Base-by-base conservation (phyloP, 2,329 filamentous ascomycete species). In the Beauveria scarabaeidicola region DNA sequence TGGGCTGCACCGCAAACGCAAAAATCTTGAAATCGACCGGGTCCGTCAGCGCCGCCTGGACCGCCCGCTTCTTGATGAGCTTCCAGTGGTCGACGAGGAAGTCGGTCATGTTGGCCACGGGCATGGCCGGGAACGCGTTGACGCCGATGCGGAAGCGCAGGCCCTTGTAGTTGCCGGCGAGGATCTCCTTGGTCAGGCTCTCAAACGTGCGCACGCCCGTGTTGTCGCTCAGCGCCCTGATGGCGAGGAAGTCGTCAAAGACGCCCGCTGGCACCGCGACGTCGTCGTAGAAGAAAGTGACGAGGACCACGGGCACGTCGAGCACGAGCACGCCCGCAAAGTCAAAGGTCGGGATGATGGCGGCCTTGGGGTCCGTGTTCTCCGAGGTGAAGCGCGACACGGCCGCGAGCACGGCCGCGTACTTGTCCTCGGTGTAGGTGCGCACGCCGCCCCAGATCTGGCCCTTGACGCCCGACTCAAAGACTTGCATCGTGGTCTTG, bases 221-320 rank as follows among this genome's bases (percentile, higher is more conserved):
- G 19, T 70, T 77, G 65, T 82, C 78, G 23, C 74, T 66, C 0
- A 72, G 61, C 1, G 75, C 74, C 1, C 69, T 66, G 51, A 82
- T 73, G 43, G 73, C 72, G 2, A 78, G 77, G 68, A 87, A 87
- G 60, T 78, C 78, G 60, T 78, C 74, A 61, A 88, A 87, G 2
- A 81, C 75, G 5, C 73, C 78, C 1, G 72, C 66, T 0, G 84
- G 83, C 0, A 78, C 78, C 54, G 71, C 69, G 0, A 77, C 75
- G 1, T 81, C 84, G 67, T 87, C 81, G 68, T 86, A 87, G 72
- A 84, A 86, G 17, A 62, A 57, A 15, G 44, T 44, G 15, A 62
- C 58, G n/a, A 61, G 41, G 41, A 60, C 58, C 15, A 53, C 47
- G 23, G 61, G 61, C 27, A 62, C 40, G 50, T 54, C 27, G 58